Base-by-base conservation (phyloP, 768 basidiomycete genomes). In the Leucosporidium scottii region DNA sequence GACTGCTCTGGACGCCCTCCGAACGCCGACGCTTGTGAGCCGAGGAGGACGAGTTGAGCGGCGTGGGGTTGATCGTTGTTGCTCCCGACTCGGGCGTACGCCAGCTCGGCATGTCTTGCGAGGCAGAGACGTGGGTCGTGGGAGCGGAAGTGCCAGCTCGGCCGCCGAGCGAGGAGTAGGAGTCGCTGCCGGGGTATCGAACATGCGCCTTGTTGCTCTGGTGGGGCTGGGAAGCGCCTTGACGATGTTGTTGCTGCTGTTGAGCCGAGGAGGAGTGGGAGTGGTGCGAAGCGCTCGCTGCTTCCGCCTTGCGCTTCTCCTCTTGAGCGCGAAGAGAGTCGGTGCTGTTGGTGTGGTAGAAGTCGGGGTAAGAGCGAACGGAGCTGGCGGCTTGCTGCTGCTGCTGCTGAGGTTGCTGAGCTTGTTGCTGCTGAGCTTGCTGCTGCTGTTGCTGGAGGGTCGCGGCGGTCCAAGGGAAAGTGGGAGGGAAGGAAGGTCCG, bases 211-310 rank as follows among this genome's bases (percentile, higher is more conserved):
- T 61, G 61, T 34, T 53, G 61, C 23, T 61, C 50, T 36, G 49
- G 12, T 61, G 49, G 10, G 34, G 4, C 8, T 58, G 55, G 12
- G 28, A 15, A 31, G 39, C 39, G 39, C 39, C 39, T 28, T 62
- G 51, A 20, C 44, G 60, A 39, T 49, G 44, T 17, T 48, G 47
- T 59, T 61, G 59, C 47, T 61, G 59, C 3, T 59, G 53, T 55
- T 62, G 61, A 27, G n/a, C 31, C 59, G 34, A 34, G 34, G 31
- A 34, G 39, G 39, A 44, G 39, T 44, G 39, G 39, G 39, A 44
- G 39, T 44, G 39, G 39, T 44, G 39, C 8, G 39, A 44, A 44
- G 39, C 6, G 39, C 39, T 44, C 39, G 39, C 39, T 44, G 39
- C 39, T 44, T 51, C 50, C 5, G 25, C 50, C 50, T 23, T 51